A percentile compares a stretch with the other conserved stretches of the same genome.
phyloP scores from a whole-genome alignment of 306 rosid genomes.

The cucumber (Cucumis sativus) region DNA sequence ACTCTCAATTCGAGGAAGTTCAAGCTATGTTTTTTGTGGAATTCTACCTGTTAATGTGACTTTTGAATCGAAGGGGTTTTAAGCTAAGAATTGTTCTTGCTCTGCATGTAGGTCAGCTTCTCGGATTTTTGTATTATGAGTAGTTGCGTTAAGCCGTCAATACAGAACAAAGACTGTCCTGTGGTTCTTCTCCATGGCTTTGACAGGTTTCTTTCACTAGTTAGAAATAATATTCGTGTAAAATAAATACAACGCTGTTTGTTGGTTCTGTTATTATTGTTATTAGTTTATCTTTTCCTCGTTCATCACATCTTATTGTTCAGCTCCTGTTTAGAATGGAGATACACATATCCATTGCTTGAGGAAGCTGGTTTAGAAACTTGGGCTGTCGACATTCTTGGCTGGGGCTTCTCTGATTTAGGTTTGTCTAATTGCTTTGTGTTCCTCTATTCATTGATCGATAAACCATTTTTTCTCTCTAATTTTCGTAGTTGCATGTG shows the following conservation, averaged over 20 bases:
- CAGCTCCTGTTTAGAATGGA: slow-evolving; percentile 99
- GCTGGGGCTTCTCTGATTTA: slow-evolving; percentile 98
- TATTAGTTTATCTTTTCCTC: slow-evolving; percentile 12
- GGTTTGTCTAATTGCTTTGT: slow-evolving; percentile 31
- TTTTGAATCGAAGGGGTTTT: background rate
- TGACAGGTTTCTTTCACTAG: slow-evolving; percentile 45
- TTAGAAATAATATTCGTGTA: background rate
- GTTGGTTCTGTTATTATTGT: background rate
- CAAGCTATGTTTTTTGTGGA: background rate
- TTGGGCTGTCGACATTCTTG: slow-evolving; percentile 95
- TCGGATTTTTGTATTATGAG: slow-evolving; percentile 55
- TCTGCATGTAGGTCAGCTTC: slow-evolving; percentile 41
- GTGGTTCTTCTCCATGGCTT: slow-evolving; percentile 89
- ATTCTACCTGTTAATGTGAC: background rate
- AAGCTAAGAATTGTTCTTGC: background rate
- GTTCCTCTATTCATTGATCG: background rate
- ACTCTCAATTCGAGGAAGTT: background rate
- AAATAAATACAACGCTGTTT: background rate
- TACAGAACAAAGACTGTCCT: slow-evolving; percentile 44
- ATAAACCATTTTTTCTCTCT: background rate
- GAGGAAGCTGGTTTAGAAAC: slow-evolving; percentile 77
- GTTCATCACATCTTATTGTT: slow-evolving; percentile 29
- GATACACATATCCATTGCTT: slow-evolving; percentile 68
- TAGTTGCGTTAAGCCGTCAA: slow-evolving; percentile 70
- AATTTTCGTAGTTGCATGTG: slow-evolving; percentile 8